Percentiles rank a stretch among this genome's conserved stretches.
Evolutionary conservation across 441 rosid species (phyloP).

Genomic region (Adansonia madagascariensis): DNA sequence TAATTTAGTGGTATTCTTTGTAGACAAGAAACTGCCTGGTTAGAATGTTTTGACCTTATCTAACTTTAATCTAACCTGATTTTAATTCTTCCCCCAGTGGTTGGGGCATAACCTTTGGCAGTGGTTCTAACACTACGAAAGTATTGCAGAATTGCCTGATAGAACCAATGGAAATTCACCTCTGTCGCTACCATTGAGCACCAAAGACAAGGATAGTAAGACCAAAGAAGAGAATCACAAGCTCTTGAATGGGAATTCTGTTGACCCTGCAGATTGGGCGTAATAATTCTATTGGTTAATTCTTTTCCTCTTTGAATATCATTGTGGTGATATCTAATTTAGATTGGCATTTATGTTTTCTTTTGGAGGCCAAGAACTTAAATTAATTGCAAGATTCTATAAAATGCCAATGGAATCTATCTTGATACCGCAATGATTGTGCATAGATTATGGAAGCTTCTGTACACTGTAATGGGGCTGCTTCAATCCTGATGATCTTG

Average conservation of each 20-base stretch:
- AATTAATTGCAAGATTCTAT: conserved; percentile 75
- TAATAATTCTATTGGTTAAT: background rate
- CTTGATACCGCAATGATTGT: conserved; percentile 73
- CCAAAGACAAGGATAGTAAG: conserved; percentile 63
- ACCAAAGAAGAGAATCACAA: conserved; percentile 91
- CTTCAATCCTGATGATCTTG: conserved; percentile 26
- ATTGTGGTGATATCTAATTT: conserved; percentile 1
- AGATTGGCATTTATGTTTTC: background rate
- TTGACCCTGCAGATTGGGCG: conserved; percentile 89
- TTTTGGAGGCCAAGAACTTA: conserved; percentile 78
- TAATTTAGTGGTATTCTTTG: conserved; percentile 84
- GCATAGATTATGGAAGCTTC: conserved; percentile 50
- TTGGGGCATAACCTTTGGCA: background rate
- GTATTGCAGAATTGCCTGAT: conserved; percentile 78
- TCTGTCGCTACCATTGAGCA: conserved; percentile 63
- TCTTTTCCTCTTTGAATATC: conserved; percentile 11
- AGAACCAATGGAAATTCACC: conserved; percentile 53
- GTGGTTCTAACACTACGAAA: conserved; percentile 28
- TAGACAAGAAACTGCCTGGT: conserved; percentile 98
- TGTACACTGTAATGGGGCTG: conserved; percentile 26
- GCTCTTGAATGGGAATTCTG: conserved; percentile 86
- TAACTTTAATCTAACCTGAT: background rate
- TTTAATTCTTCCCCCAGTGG: background rate
- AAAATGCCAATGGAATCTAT: conserved; percentile 65
- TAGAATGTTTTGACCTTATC: conserved; percentile 22